phyloP scores from a whole-genome alignment of 805 yeast genomes.

The Ogataea corticis region DNA sequence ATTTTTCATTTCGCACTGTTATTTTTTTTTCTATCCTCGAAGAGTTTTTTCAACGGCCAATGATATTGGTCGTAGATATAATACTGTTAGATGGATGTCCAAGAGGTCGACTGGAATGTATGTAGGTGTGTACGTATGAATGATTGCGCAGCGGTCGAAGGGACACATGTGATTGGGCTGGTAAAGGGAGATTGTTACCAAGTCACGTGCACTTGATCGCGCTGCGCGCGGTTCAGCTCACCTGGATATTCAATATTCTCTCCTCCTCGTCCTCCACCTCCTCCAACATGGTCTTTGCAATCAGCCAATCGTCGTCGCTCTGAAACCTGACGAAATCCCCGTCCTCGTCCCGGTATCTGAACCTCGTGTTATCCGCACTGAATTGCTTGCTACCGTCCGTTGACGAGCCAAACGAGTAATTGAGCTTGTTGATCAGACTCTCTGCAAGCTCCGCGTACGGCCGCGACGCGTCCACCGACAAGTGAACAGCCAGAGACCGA shows the following conservation, averaged over 20 bases:
- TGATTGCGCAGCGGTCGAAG: too few species aligned
- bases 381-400: constrained; percentile 26
- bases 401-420: constrained; percentile 58
- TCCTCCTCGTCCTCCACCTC: constrained; percentile 49
- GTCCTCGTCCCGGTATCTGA: constrained; percentile 91
- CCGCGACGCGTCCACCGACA: constrained; percentile 51
- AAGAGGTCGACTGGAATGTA: too few species aligned
- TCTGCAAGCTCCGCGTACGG: constrained; percentile 34
- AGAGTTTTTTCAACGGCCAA: constrained; percentile 3
- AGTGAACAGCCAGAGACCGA: constrained; percentile 56
- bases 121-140: too few species aligned
- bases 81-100: too few species aligned
- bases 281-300: constrained; percentile 72
- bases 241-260: constrained; percentile 29
- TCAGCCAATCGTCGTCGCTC: constrained; percentile 82
- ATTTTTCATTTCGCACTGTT: neutral
- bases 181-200: neutral
- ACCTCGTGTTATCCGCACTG: constrained; percentile 39
- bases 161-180: too few species aligned
- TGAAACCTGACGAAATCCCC: constrained; percentile 88
- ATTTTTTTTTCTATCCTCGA: neutral
- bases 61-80: constrained; percentile 6
- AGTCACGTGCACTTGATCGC: neutral
- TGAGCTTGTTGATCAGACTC: constrained; percentile 51
- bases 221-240: constrained; percentile 2